These are phyloP conservation scores for Pholiota adiposa DNA, from an alignment of 1,284 basidiomycete genomes.

Conservation along the genomic window DNA sequence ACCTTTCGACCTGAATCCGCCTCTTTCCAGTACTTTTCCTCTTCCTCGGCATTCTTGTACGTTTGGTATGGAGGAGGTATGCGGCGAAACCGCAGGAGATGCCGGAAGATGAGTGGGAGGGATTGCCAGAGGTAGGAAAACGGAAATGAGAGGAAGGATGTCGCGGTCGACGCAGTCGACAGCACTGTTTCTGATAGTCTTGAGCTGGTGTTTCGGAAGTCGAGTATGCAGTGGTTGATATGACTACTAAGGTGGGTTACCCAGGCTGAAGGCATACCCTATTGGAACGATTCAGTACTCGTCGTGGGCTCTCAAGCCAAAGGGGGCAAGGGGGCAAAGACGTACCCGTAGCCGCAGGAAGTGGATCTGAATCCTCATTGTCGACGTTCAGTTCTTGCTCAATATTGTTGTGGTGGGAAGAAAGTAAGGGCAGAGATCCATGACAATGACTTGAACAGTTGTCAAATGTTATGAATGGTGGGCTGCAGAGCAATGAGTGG, in stretches of 20 bases:
- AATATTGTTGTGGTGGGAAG: neutral
- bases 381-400: too few relatives aligned
- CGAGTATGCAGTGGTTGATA: too few relatives aligned
- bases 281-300: too few relatives aligned
- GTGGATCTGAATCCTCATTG: too few relatives aligned
- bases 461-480: neutral
- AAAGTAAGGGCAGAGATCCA: neutral
- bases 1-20: neutral
- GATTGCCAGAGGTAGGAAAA: neutral
- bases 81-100: neutral
- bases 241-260: too few relatives aligned
- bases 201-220: neutral
- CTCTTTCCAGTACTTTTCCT: slow-evolving; percentile 22
- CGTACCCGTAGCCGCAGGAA: too few relatives aligned
- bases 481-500: neutral
- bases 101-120: neutral
- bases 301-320: too few relatives aligned
- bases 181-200: neutral
- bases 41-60: slow-evolving; percentile 10
- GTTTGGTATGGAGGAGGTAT: neutral
- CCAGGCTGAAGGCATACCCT: too few relatives aligned
- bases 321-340: too few relatives aligned
- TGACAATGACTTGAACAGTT: too few relatives aligned
- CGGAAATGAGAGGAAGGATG: neutral
- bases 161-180: neutral